phyloP scores from a whole-genome alignment of 257 asterid species.

The Solanum piurae region DNA sequence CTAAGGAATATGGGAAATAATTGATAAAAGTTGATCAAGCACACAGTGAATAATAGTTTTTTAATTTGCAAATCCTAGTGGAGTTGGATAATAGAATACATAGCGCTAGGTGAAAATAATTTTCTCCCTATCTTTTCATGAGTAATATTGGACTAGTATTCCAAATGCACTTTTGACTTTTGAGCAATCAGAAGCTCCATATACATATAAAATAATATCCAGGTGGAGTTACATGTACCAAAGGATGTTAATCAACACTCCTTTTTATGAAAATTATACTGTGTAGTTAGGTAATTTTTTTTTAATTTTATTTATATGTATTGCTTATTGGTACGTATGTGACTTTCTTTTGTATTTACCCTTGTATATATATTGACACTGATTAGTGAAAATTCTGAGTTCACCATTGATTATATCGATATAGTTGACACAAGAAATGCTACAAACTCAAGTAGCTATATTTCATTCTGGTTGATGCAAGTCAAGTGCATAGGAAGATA shows the following conservation, averaged over 20 bases:
- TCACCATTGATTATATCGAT: too few species aligned
- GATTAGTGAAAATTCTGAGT: too few species aligned
- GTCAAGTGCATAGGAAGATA: neutral
- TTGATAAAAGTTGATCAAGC: neutral
- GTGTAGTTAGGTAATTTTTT: too few species aligned
- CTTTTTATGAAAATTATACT: too few species aligned
- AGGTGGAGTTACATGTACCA: neutral
- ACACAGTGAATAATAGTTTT: neutral
- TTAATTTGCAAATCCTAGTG: neutral
- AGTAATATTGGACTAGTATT: neutral
- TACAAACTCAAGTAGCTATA: neutral
- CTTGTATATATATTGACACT: neutral
- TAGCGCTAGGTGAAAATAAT: neutral
- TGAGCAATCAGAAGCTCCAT: neutral
- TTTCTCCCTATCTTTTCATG: neutral
- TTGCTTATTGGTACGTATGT: too few species aligned
- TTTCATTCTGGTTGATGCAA: neutral
- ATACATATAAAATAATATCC: too few species aligned
- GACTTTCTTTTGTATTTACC: neutral
- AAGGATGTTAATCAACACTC: accelerated
- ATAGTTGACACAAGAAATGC: neutral
- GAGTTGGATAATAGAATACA: neutral
- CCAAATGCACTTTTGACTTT: neutral
- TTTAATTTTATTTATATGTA: too few species aligned
- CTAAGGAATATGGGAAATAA: neutral